These are phyloP conservation scores for Starmerella vitae DNA, from an alignment of 805 yeast genomes.

Conservation along the genomic window DNA sequence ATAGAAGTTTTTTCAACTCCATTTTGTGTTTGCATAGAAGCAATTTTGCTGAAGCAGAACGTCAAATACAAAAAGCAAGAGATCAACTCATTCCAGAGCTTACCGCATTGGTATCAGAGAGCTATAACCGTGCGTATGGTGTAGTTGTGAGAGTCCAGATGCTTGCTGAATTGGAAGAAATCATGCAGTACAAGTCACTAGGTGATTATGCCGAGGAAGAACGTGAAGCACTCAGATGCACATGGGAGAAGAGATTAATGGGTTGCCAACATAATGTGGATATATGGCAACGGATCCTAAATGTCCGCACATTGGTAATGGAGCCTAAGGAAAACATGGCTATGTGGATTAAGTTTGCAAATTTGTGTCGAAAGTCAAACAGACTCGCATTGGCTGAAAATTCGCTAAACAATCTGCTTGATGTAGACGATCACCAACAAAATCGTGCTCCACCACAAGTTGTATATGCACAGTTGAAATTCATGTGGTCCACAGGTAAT, in stretches of 20 bases:
- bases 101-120: constrained; percentile 86
- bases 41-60: constrained; percentile 67
- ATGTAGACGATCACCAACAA: constrained; percentile 23
- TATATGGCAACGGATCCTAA: constrained; percentile 94
- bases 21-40: constrained; percentile 73
- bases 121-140: constrained; percentile 91
- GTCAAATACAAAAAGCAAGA: constrained; percentile 70
- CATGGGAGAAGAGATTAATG: constrained; percentile 84
- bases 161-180: constrained; percentile 93
- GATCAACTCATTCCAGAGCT: constrained; percentile 84
- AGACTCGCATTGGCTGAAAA: constrained; percentile 85
- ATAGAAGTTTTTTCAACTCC: constrained; percentile 88
- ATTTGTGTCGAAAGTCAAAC: constrained; percentile 86
- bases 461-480: constrained; percentile 90
- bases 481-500: constrained; percentile 92
- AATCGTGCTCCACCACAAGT: constrained; percentile 92
- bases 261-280: constrained; percentile 97
- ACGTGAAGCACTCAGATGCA: constrained; percentile 62
- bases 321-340: constrained; percentile 94
- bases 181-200: constrained; percentile 71
- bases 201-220: constrained; percentile 68
- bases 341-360: constrained; percentile 97
- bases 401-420: constrained; percentile 54
- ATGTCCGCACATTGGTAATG: constrained; percentile 83
- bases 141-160: constrained; percentile 95